Percentiles rank a stretch among this genome's conserved stretches.
phyloP scores from a whole-genome alignment of 1,139 yeast species.

The Hansenula sp. region DNA sequence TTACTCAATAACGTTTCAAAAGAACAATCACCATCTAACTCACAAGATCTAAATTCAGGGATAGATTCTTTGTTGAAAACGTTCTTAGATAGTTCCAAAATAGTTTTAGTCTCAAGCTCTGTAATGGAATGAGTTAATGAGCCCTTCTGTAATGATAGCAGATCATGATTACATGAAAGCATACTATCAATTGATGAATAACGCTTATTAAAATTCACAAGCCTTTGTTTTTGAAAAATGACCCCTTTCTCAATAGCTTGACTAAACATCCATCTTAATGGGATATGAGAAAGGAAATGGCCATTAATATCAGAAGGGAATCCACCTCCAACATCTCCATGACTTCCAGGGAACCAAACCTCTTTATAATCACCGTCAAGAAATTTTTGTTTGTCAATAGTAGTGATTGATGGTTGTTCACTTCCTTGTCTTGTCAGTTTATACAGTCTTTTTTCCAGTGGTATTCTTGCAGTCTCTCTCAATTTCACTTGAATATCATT shows the following conservation, averaged over 20 bases:
- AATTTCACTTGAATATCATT: conserved; percentile 7
- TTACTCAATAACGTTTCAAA: conserved; percentile 11
- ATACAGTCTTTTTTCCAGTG: not conserved
- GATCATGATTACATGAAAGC: conserved; percentile 46
- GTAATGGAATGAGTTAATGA: conserved; percentile 14
- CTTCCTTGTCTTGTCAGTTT: not conserved
- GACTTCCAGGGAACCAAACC: conserved; percentile 65
- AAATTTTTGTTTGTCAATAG: conserved; percentile 14
- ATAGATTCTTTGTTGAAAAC: conserved; percentile 5
- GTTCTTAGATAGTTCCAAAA: conserved; percentile 13
- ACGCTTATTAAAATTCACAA: conserved; percentile 35
- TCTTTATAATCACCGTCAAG: conserved; percentile 22
- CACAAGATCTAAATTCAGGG: conserved; percentile 20
- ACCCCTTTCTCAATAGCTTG: conserved; percentile 51
- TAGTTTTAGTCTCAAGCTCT: conserved; percentile 10
- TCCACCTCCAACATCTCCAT: conserved; percentile 66
- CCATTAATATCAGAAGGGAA: conserved; percentile 42
- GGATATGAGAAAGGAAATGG: conserved; percentile 37
- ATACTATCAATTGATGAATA: conserved; percentile 37
- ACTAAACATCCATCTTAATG: conserved; percentile 57
- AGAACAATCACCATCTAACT: conserved; percentile 5
- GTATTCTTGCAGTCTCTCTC: not conserved
- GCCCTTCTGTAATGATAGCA: conserved; percentile 26
- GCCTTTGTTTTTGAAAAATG: conserved; percentile 34
- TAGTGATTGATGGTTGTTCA: conserved; percentile 1